phyloP scores from a whole-genome alignment of 2,329 filamentous ascomycete species.

The Microthyrium microscopicum region DNA sequence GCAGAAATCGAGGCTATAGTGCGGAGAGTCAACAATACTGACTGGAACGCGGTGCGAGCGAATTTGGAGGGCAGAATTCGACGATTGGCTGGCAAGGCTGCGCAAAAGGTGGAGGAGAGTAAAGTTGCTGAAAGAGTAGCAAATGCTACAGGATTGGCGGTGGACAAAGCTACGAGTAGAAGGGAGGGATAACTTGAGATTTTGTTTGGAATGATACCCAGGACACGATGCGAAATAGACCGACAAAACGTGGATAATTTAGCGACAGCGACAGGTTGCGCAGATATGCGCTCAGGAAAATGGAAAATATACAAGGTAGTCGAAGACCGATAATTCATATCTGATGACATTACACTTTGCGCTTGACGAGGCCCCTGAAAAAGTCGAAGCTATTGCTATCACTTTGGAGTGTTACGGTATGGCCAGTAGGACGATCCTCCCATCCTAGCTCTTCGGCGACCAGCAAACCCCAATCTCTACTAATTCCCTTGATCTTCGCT shows the following conservation, averaged over 20 bases:
- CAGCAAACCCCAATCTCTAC: constrained; percentile 77
- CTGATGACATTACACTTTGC: constrained; percentile 50
- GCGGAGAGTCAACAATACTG: constrained; percentile 24
- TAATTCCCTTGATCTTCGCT: constrained; percentile 73
- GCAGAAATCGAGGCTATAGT: constrained; percentile 27
- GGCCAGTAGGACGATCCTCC: constrained; percentile 58
- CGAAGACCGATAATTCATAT: too few relatives aligned
- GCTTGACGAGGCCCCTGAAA: constrained; percentile 70
- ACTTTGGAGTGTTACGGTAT: constrained; percentile 71
- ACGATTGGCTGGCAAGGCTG: constrained; percentile 1
- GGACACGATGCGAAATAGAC: too few relatives aligned
- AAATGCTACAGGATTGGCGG: too few relatives aligned
- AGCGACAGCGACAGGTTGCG: too few relatives aligned
- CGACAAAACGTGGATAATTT: too few relatives aligned
- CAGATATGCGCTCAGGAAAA: too few relatives aligned
- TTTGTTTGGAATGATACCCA: too few relatives aligned
- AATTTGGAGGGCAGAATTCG: constrained; percentile 4
- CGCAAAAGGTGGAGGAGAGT: constrained; percentile 2
- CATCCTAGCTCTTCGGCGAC: constrained; percentile 66
- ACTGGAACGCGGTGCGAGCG: constrained; percentile 27
- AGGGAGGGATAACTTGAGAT: too few relatives aligned
- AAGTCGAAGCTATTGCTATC: constrained; percentile 99
- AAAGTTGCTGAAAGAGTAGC: too few relatives aligned
- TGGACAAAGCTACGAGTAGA: too few relatives aligned
- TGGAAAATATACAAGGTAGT: too few relatives aligned